These are phyloP conservation scores for Lanzia echinophila DNA, from an alignment of 2,329 filamentous ascomycete genomes.

Conservation along the genomic window DNA sequence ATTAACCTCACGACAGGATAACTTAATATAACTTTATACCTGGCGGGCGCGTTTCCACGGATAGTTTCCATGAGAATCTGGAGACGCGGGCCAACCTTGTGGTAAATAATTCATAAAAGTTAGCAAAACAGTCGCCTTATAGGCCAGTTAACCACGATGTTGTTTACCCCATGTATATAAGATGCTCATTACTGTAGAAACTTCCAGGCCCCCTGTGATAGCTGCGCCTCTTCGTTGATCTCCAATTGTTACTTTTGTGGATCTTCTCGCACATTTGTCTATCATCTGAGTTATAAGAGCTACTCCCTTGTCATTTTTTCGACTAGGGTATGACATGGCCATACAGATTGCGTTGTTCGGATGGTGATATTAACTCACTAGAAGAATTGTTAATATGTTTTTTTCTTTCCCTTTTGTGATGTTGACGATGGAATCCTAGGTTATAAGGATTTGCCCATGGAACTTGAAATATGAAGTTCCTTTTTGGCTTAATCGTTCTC, in stretches of 20 bases:
- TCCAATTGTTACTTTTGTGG: not conserved
- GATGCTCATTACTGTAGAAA: not conserved
- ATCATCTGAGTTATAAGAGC: not conserved
- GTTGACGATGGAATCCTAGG: not conserved
- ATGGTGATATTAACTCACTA: not conserved
- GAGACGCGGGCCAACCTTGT: not conserved
- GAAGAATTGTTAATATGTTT: not conserved
- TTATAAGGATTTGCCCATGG: not conserved
- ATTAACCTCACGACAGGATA: not conserved
- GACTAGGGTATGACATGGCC: not conserved
- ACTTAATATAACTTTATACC: not conserved
- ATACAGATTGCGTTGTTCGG: not conserved
- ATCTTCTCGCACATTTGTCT: not conserved
- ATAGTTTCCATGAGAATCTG: not conserved
- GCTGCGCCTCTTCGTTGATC: not conserved
- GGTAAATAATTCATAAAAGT: too few species aligned
- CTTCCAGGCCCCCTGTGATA: not conserved
- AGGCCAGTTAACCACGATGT: too few species aligned
- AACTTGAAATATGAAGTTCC: constrained; percentile 1
- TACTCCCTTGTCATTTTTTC: not conserved
- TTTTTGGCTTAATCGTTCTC: not conserved
- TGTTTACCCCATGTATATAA: not conserved
- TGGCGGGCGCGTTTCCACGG: not conserved
- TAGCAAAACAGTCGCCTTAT: too few species aligned
- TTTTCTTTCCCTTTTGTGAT: not conserved